phyloP scores from a whole-genome alignment of 306 rosid species.

The Luffa aegyptiaca region DNA sequence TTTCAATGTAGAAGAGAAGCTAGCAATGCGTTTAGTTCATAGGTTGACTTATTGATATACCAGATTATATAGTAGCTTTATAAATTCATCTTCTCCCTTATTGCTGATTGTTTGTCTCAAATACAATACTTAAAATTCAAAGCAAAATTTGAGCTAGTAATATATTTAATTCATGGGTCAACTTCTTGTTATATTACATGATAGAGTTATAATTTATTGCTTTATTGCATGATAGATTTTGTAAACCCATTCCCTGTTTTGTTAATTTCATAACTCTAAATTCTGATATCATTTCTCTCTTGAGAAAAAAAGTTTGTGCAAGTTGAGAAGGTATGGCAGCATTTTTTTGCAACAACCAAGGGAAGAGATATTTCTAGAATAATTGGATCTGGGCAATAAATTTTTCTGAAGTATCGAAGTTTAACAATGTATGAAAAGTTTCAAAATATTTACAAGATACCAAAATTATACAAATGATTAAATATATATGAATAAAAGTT shows the following conservation, averaged over 20 bases:
- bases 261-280: no score
- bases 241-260: no score
- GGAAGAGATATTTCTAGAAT: not conserved
- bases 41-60: not conserved
- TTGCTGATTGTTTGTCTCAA: not conserved
- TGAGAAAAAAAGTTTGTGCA: not conserved
- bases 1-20: not conserved
- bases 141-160: not conserved
- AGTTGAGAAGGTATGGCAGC: not conserved
- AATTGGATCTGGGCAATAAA: not conserved
- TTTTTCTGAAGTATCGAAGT: not conserved
- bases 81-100: not conserved
- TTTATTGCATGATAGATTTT: no score
- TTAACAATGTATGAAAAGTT: not conserved
- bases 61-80: not conserved
- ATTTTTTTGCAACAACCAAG: not conserved
- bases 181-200: not conserved
- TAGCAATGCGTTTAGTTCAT: not conserved
- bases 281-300: not conserved
- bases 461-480: not conserved
- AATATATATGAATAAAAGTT: not conserved
- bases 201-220: not conserved
- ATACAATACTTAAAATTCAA: not conserved
- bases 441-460: not conserved
- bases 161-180: not conserved